A percentile compares a stretch with the other conserved stretches of the same genome.
Conservation (phyloP, 2,329 filamentous ascomycete species). For the Monosporascus cannonballus region DNA sequence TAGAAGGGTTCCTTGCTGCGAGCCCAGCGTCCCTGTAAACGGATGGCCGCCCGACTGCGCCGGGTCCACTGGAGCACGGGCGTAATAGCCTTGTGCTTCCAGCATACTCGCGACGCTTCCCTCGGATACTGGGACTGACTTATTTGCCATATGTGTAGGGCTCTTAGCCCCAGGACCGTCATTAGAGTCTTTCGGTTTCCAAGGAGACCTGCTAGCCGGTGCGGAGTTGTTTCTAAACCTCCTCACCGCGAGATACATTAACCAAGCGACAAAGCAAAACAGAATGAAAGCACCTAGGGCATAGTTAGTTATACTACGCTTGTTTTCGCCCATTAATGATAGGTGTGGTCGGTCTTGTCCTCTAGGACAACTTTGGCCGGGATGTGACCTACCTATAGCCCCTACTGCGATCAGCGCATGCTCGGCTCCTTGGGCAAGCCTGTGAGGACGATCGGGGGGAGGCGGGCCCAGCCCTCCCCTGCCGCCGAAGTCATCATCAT, state of each 20-base stretch:
- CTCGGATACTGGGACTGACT: conserved; percentile 20
- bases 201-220: conserved; percentile 13
- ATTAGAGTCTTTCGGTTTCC: conserved; percentile 11
- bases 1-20: conserved; percentile 13
- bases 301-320: conserved; percentile 2
- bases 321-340: too few relatives aligned
- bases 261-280: conserved; percentile 38
- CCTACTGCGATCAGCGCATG: conserved; percentile 29
- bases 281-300: conserved; percentile 37
- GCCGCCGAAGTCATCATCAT: neutral
- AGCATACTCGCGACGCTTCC: conserved; percentile 16
- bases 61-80: conserved; percentile 13
- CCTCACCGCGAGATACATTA: conserved; percentile 34
- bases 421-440: conserved; percentile 22
- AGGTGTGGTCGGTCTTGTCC: too few relatives aligned
- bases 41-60: conserved; percentile 8
- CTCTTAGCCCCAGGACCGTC: conserved; percentile 7
- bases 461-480: neutral
- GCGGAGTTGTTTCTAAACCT: conserved; percentile 21
- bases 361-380: neutral
- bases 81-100: conserved; percentile 17
- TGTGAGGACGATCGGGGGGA: neutral
- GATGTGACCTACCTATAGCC: conserved; percentile 23
- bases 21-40: conserved; percentile 11
- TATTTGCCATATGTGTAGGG: conserved; percentile 12